Evolutionary conservation across 2,329 filamentous ascomycete species (phyloP).

Genomic region (Aspergillus fischeri): DNA sequence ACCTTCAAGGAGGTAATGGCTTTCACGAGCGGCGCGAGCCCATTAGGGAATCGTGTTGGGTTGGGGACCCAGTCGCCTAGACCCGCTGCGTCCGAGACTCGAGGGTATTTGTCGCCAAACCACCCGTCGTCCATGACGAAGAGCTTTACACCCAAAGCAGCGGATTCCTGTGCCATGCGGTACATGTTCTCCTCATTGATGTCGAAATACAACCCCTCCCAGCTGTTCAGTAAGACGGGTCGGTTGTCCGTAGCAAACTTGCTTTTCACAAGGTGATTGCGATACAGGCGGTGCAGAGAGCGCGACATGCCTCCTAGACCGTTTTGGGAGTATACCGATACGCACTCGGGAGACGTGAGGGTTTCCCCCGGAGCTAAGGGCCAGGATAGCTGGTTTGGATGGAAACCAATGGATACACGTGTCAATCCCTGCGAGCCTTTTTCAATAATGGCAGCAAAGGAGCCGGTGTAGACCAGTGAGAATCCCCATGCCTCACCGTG

Average conservation of each 20-base stretch:
- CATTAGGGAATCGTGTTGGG: conserved; percentile 55
- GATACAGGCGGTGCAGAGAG: conserved; percentile 58
- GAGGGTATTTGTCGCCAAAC: conserved; percentile 62
- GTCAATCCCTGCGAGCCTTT: conserved; percentile 60
- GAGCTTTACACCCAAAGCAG: conserved; percentile 56
- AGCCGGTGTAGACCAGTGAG: conserved; percentile 61
- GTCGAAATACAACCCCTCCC: conserved; percentile 60
- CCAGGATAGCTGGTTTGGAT: conserved; percentile 59
- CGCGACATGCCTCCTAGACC: conserved; percentile 61
- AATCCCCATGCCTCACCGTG: conserved; percentile 62
- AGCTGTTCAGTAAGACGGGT: conserved; percentile 60
- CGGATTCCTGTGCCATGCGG: conserved; percentile 52
- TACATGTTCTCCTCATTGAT: conserved; percentile 56
- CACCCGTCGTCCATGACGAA: conserved; percentile 66
- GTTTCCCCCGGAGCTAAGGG: conserved; percentile 52
- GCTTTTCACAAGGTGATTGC: conserved; percentile 57
- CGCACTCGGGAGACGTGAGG: conserved; percentile 59
- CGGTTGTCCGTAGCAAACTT: conserved; percentile 51
- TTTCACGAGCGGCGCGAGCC: conserved; percentile 50
- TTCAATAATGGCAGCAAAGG: conserved; percentile 59
- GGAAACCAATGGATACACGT: conserved; percentile 57
- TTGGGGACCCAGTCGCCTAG: conserved; percentile 63
- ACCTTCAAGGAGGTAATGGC: conserved; percentile 50
- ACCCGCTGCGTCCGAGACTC: conserved; percentile 53
- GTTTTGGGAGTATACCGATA: conserved; percentile 56